Evolutionary conservation across 768 basidiomycete genomes (phyloP).

Genomic region (Lactifluus volemus): DNA sequence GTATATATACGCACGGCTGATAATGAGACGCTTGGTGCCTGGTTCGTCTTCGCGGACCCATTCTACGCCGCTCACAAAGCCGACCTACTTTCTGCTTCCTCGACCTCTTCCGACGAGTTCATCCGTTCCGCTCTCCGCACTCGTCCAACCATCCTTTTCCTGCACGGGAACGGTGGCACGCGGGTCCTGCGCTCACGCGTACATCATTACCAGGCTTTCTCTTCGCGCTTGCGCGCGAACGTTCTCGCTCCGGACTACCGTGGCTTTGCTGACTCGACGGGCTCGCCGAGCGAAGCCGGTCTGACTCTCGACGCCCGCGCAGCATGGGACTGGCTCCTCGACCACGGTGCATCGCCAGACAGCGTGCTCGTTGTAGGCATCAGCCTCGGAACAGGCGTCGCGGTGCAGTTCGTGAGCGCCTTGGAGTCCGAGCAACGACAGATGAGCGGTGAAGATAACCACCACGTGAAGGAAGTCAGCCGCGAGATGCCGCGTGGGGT

Average conservation of each 20-base stretch:
- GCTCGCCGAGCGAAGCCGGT: constrained; percentile 68
- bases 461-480: neutral
- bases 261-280: constrained; percentile 83
- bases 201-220: constrained; percentile 55
- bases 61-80: constrained; percentile 33
- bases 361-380: constrained; percentile 76
- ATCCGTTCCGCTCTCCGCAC: constrained; percentile 46
- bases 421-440: constrained; percentile 30
- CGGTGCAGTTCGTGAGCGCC: constrained; percentile 32
- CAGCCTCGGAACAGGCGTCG: constrained; percentile 83
- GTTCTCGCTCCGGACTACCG: constrained; percentile 87
- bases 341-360: constrained; percentile 45
- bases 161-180: constrained; percentile 86
- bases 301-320: constrained; percentile 64
- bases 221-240: constrained; percentile 59
- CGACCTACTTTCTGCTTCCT: constrained; percentile 34
- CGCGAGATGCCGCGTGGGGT: constrained; percentile 32
- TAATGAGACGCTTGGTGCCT: constrained; percentile 73
- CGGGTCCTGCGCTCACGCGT: constrained; percentile 62
- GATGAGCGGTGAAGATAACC: neutral
- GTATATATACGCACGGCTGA: constrained; percentile 64
- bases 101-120: constrained; percentile 29
- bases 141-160: constrained; percentile 76
- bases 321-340: constrained; percentile 71
- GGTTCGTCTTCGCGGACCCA: constrained; percentile 69